Percentiles rank a stretch among this genome's conserved stretches.
These are phyloP conservation scores for Boletus huronensis DNA, from an alignment of 768 basidiomycete genomes.

Conservation along the genomic window DNA sequence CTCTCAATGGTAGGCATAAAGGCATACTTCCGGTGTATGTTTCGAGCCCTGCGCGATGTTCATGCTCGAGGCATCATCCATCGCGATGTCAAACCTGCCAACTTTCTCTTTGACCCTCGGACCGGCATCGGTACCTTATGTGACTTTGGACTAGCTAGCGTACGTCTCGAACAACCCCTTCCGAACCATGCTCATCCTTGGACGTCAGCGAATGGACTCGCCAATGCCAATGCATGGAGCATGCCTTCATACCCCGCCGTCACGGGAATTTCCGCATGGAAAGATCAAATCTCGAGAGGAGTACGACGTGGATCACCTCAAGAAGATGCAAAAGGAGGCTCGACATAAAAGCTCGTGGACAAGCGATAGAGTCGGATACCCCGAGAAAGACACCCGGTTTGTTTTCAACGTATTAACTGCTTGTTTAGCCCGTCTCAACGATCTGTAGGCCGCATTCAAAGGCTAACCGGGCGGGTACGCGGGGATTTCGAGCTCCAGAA, in stretches of 20 bases:
- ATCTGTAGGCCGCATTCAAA: conserved; percentile 68
- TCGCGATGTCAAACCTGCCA: conserved; percentile 97
- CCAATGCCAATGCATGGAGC: conserved; percentile 42
- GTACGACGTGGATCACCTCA: conserved; percentile 48
- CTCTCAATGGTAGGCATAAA: conserved; percentile 77
- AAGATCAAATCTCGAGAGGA: conserved; percentile 42
- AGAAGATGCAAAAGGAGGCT: conserved; percentile 58
- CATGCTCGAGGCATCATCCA: conserved; percentile 87
- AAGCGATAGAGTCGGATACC: conserved; percentile 75
- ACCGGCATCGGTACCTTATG: conserved; percentile 83
- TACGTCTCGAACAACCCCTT: conserved; percentile 37
- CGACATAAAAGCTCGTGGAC: conserved; percentile 48
- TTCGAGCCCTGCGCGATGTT: conserved; percentile 85
- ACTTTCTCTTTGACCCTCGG: conserved; percentile 89
- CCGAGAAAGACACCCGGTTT: conserved; percentile 70
- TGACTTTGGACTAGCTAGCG: conserved; percentile 95
- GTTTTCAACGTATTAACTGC: conserved; percentile 3
- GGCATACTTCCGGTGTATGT: conserved; percentile 85
- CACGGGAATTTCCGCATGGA: conserved; percentile 66
- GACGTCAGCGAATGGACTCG: conserved; percentile 52
- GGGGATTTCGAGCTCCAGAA: conserved; percentile 96
- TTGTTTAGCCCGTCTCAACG: background rate
- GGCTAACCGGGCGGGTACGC: conserved; percentile 94
- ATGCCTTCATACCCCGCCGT: conserved; percentile 78
- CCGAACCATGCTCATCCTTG: conserved; percentile 1